Evolutionary conservation across 2,329 filamentous ascomycete species (phyloP).

Genomic region (Pseudopithomyces chartarum): DNA sequence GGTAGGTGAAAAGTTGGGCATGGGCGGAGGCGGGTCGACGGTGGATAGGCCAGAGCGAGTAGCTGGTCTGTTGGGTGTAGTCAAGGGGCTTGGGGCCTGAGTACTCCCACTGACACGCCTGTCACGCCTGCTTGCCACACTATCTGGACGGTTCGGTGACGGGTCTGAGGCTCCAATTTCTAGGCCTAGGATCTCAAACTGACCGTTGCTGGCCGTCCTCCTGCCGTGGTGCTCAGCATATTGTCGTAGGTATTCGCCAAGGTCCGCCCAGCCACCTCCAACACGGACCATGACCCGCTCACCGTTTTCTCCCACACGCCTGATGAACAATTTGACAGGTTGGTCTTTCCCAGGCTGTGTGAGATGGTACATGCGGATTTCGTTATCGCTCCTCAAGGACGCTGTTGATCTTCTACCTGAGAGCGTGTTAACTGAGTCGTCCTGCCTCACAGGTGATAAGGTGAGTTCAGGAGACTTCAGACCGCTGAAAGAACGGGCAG

Average conservation of each 20-base stretch:
- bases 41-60: conserved; percentile 18
- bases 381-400: conserved; percentile 50
- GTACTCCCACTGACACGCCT: conserved; percentile 29
- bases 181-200: conserved; percentile 61
- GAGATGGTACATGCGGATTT: conserved; percentile 91
- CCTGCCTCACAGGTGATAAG: conserved; percentile 42
- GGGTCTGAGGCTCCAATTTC: conserved; percentile 33
- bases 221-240: conserved; percentile 91
- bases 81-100: conserved; percentile 25
- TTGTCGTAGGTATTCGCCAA: conserved; percentile 92
- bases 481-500: conserved; percentile 37
- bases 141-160: conserved; percentile 35
- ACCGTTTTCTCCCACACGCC: conserved; percentile 84
- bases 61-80: conserved; percentile 33
- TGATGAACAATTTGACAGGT: conserved; percentile 93
- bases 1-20: conserved; percentile 29
- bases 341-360: conserved; percentile 81
- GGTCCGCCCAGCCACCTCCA: conserved; percentile 96
- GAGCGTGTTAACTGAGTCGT: conserved; percentile 29
- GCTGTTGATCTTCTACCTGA: conserved; percentile 37
- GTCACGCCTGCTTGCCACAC: conserved; percentile 32
- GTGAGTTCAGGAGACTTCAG: conserved; percentile 44
- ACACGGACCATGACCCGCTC: conserved; percentile 98
- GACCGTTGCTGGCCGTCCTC: conserved; percentile 62
- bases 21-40: conserved; percentile 29